A percentile compares a stretch with the other conserved stretches of the same genome.
Evolutionary conservation across 1,139 yeast genomes (phyloP).

Genomic region (Protomyces arabidopsidicola): DNA sequence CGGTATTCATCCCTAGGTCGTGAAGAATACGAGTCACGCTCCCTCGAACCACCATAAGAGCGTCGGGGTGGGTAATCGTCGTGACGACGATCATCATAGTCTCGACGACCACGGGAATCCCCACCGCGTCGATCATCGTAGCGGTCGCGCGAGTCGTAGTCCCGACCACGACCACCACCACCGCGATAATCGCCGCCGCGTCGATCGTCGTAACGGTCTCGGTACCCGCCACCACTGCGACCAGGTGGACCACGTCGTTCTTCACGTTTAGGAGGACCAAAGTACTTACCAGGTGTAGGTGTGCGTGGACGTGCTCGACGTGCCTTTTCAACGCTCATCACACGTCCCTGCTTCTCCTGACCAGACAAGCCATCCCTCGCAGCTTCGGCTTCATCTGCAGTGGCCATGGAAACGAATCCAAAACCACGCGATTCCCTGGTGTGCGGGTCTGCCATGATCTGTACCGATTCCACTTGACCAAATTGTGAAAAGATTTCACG

Average conservation of each 20-base stretch:
- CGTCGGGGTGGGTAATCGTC: constrained; percentile 17
- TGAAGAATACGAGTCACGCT: not conserved
- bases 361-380: constrained; percentile 41
- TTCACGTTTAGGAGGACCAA: constrained; percentile 41
- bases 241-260: constrained; percentile 30
- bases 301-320: constrained; percentile 42
- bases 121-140: constrained; percentile 11
- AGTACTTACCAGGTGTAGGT: constrained; percentile 45
- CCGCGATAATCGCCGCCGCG: constrained; percentile 35
- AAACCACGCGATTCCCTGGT: constrained; percentile 43
- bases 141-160: constrained; percentile 17
- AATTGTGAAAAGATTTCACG: constrained; percentile 39
- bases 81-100: constrained; percentile 26
- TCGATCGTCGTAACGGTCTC: constrained; percentile 34
- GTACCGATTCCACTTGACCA: constrained; percentile 41
- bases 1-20: not conserved
- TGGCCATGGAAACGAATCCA: constrained; percentile 42
- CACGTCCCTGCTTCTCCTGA: constrained; percentile 38
- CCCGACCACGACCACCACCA: constrained; percentile 36
- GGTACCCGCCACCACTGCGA: constrained; percentile 28
- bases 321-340: constrained; percentile 41
- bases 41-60: constrained; percentile 13
- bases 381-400: constrained; percentile 39
- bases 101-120: constrained; percentile 12
- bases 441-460: constrained; percentile 44